Conservation (phyloP, 805 yeast genomes). For the Candida manassasensis region DNA sequence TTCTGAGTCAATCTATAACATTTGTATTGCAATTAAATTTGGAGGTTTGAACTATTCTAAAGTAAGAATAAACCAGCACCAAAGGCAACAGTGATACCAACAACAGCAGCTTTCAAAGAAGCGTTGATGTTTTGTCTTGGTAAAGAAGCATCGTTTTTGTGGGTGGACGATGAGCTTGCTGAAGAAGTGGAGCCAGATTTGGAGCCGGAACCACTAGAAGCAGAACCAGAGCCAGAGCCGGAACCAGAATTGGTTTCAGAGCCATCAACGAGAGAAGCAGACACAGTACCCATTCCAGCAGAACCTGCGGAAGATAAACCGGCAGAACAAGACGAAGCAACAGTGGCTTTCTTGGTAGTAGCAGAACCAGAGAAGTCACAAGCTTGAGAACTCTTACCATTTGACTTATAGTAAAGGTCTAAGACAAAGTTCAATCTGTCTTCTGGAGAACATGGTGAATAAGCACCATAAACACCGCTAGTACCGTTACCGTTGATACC, state of each 20-base stretch:
- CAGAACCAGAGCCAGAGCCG: conserved; percentile 20
- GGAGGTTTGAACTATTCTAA: background rate
- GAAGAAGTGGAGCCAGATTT: conserved; percentile 14
- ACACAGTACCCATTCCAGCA: conserved; percentile 59
- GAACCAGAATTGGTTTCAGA: conserved; percentile 21
- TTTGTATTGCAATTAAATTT: background rate
- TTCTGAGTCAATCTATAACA: background rate
- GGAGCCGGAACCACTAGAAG: conserved; percentile 25
- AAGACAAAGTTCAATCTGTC: conserved; percentile 36
- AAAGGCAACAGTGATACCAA: conserved; percentile 11
- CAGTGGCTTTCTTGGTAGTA: conserved; percentile 26
- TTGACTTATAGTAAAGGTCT: conserved; percentile 32
- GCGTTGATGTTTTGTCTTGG: conserved; percentile 7
- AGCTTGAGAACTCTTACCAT: conserved; percentile 22
- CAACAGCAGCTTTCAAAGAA: conserved; percentile 8
- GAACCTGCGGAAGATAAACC: conserved; percentile 62
- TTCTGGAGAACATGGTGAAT: conserved; percentile 33
- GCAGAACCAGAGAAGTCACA: conserved; percentile 41
- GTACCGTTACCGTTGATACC: conserved; percentile 37
- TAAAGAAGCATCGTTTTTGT: conserved; percentile 17
- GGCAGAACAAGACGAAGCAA: conserved; percentile 49
- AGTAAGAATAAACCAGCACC: conserved; percentile 20
- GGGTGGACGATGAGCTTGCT: conserved; percentile 14
- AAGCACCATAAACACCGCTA: conserved; percentile 38
- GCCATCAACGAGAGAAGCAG: conserved; percentile 23